Evolutionary conservation across 768 basidiomycete species (phyloP), one percentile per base, ranked within the genome.

Genomic region (Amanita fuliginea): DNA sequence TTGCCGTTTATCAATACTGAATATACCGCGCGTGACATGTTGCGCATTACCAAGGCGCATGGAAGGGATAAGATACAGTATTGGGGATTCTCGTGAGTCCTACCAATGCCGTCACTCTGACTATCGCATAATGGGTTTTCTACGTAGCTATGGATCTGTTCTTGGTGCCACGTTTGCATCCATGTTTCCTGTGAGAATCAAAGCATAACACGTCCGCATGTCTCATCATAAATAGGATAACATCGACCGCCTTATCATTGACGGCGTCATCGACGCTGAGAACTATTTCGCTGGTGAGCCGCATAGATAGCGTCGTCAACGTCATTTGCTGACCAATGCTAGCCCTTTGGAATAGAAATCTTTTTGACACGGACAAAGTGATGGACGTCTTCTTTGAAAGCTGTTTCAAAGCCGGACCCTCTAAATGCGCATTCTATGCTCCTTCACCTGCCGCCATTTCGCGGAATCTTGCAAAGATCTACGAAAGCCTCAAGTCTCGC

Each of bases 331-430:
- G 9, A 30, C 22, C 42, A 22, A 14, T 35, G 22, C 7, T 52
- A 69, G 71, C 62, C 3, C 51, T 61, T n/a, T 68, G 67, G 67
- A 60, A 59, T 5, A 65, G 62, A 8, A 67, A 67, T 50, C 59
- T 70, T 11, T n/a, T 64, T 1, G 68, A 72, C 45, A 65, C 70
- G 1, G 63, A 68, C 18, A 67, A 70, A 52, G 58, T 59, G 0
- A 54, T 70, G 53, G 53, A 63, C 13, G 47, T 47, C 4, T 73
- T 75, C 54, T 68, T 64, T 48, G 55, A 59, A 3, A 60, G 59
- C 11, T 73, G 72, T 46, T 60, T 61, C 28, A 57, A 60, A 0
- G 71, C 67, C 2, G 73, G 71, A 0, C 66, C 67, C 0, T 33
- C 48, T 5, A 46, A 37, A 28, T 73, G 72, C 50, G 46, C 66